A percentile compares a stretch with the other conserved stretches of the same genome.
Conservation (phyloP, 177 flowering plant genomes). For the Vitis hybrid region DNA sequence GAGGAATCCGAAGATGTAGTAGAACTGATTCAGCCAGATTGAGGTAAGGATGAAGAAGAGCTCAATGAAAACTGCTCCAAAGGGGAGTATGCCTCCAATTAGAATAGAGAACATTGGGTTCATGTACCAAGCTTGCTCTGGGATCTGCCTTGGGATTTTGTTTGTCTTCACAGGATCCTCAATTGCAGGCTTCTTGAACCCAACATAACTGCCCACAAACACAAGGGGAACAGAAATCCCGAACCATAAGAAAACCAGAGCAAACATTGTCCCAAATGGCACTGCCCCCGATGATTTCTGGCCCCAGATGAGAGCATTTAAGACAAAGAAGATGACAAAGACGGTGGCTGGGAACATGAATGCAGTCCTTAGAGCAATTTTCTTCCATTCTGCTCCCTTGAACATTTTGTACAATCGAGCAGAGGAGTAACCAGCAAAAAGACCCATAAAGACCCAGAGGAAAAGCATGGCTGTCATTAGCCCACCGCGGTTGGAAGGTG, state of each 20-base stretch:
- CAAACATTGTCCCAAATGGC: constrained; percentile 68
- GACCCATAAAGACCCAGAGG: constrained; percentile 66
- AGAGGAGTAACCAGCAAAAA: constrained; percentile 57
- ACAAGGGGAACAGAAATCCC: constrained; percentile 69
- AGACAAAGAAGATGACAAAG: constrained; percentile 48
- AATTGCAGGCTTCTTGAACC: constrained; percentile 56
- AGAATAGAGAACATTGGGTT: constrained; percentile 55
- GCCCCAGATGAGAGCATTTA: constrained; percentile 64
- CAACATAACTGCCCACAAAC: constrained; percentile 53
- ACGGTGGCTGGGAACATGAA: constrained; percentile 50
- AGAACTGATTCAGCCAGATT: constrained; percentile 72
- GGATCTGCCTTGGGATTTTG: constrained; percentile 63
- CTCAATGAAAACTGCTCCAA: constrained; percentile 64
- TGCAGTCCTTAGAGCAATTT: constrained; percentile 54
- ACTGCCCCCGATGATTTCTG: constrained; percentile 67
- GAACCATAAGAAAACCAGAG: constrained; percentile 57
- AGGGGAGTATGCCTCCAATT: constrained; percentile 63
- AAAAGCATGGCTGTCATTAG: constrained; percentile 69
- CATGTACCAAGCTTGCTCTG: constrained; percentile 73
- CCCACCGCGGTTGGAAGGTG: constrained; percentile 64
- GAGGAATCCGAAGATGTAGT: constrained; percentile 74
- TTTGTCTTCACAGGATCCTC: constrained; percentile 66
- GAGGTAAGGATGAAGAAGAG: constrained; percentile 71
- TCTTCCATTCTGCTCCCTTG: constrained; percentile 63
- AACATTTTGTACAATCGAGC: constrained; percentile 55